Base-by-base conservation (phyloP, 2,329 filamentous ascomycete genomes). In the Xenosphaeropsis pyriputrescens region DNA sequence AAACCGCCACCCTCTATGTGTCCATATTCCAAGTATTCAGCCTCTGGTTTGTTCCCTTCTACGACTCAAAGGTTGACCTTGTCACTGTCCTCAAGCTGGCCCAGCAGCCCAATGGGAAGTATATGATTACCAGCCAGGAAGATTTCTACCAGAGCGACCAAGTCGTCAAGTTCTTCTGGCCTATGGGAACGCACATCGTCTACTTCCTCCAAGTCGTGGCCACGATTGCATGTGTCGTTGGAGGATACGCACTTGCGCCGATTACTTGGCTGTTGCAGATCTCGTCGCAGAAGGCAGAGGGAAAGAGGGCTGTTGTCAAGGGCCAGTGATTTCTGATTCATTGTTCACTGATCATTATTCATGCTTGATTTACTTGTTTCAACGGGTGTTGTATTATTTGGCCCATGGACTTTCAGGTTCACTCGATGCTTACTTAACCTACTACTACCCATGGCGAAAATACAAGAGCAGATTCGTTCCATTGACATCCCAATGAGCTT, bases 111-210 rank as follows among this genome's bases (percentile, higher is more conserved):
- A 46, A 37, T 38, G 32, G 41, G 31, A 68, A 67, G 41, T 91
- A 86, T 60, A 82, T 78, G 53, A 88, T 93, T 44, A 57, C 65
- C 6, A 70, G 66, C 14, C 86, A 94, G 54, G 77, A 93, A 46
- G 85, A 94, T 52, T 60, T 88, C 6, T 93, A 93, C 51, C 83
- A 89, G 50, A 65, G 75, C 1, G 78, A 75, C 35, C 79, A 93
- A 47, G 79, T 78, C 44, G 62, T 89, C 43, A 78, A 79, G 48
- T 91, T 93, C 51, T 48, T 88, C 14, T 50, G 70, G 13, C 75
- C 79, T 9, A 67, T 71, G 0, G 58, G 78, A 0, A 75, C 72
- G 0, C 50, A 70, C 17, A 22, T 79, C 2, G 56, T 85, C 1
- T 64, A 71, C 57, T 44, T 67, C 3, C 80, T 71, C 67, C 80